phyloP scores from a whole-genome alignment of 2,329 filamentous ascomycete genomes.

The Aspergillus unguis region DNA sequence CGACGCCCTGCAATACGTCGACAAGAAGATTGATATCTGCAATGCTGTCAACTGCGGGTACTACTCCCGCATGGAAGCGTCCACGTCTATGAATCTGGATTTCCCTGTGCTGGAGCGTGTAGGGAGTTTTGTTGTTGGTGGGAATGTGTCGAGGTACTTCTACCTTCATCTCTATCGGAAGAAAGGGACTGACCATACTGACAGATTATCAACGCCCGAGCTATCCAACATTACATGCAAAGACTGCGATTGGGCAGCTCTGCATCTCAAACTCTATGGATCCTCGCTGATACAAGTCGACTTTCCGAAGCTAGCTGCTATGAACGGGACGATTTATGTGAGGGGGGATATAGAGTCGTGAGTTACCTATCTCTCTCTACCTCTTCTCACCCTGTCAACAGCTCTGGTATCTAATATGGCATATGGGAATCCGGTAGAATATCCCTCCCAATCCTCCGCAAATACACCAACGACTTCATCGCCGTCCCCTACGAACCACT shows the following conservation, averaged over 20 bases:
- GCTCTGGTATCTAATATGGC: not conserved
- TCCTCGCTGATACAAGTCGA: not conserved
- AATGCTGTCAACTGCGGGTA: not conserved
- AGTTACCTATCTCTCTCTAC: not conserved
- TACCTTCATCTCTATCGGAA: not conserved
- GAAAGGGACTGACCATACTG: not conserved
- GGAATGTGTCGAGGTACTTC: not conserved
- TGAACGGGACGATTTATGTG: not conserved
- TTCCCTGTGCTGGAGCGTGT: not conserved
- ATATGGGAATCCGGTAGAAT: not conserved
- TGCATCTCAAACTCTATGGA: slow-evolving; percentile 1
- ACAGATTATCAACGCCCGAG: not conserved
- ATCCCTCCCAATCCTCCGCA: not conserved
- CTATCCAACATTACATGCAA: not conserved
- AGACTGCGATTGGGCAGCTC: not conserved
- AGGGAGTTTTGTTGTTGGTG: not conserved
- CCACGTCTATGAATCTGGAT: not conserved
- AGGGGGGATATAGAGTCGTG: slow-evolving; percentile 2
- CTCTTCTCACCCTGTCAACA: not conserved
- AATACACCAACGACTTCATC: not conserved
- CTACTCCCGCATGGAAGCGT: not conserved
- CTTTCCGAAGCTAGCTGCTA: not conserved
- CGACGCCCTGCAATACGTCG: not conserved
- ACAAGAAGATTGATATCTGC: slow-evolving; percentile 1
- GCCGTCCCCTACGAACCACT: not conserved